A percentile compares a stretch with the other conserved stretches of the same genome.
phyloP scores from a whole-genome alignment of 495 filamentous ascomycete species.

The Penicilliopsis zonata region DNA sequence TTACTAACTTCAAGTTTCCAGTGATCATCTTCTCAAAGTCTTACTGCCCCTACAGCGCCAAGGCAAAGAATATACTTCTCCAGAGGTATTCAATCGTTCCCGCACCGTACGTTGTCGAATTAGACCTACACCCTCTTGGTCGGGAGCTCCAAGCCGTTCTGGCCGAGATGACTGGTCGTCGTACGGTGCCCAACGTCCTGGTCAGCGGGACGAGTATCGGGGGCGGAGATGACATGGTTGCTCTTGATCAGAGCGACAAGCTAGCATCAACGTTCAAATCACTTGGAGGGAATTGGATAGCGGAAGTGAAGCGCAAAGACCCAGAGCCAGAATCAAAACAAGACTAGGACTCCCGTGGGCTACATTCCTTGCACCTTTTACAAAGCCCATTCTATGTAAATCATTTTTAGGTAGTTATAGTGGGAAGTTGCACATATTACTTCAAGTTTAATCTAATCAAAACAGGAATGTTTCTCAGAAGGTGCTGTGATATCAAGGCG shows the following conservation, averaged over 20 bases:
- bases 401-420: no score
- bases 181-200: slow-evolving; percentile 85
- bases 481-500: no score
- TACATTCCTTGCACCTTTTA: no score
- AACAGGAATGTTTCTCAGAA: no score
- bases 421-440: no score
- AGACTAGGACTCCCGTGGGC: no score
- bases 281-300: slow-evolving; percentile 59
- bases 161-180: slow-evolving; percentile 58
- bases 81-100: slow-evolving; percentile 74
- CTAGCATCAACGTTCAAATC: slow-evolving; percentile 59
- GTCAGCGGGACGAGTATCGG: slow-evolving; percentile 83
- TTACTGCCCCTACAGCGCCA: slow-evolving; percentile 74
- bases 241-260: slow-evolving; percentile 54
- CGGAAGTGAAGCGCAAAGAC: slow-evolving; percentile 29
- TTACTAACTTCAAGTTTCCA: slow-evolving; percentile 21
- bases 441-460: no score
- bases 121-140: slow-evolving; percentile 73
- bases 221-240: slow-evolving; percentile 75
- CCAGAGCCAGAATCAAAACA: no score
- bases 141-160: slow-evolving; percentile 55
- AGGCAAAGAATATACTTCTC: slow-evolving; percentile 73
- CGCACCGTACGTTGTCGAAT: slow-evolving; percentile 76
- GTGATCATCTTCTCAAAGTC: slow-evolving; percentile 94
- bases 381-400: no score